Evolutionary conservation across 164 flowering plant genomes (phyloP).

Genomic region (Magnolia kwangsiensis): DNA sequence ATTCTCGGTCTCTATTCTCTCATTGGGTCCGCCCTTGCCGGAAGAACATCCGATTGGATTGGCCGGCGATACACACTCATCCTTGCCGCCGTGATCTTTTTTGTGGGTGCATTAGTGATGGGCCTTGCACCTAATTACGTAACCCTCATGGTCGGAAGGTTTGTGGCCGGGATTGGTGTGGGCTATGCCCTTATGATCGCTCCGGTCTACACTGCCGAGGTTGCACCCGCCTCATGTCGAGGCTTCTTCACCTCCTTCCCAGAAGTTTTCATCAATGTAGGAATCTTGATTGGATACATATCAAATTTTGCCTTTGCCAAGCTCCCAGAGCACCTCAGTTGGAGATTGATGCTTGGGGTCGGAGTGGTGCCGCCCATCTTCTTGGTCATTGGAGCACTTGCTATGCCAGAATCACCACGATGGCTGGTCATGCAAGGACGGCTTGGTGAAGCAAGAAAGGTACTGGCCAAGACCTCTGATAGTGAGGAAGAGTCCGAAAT

Average conservation of each 20-base stretch:
- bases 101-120: conserved; percentile 32
- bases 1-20: conserved; percentile 26
- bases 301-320: conserved; percentile 61
- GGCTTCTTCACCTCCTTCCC: conserved; percentile 38
- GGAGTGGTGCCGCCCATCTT: conserved; percentile 62
- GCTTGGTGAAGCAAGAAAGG: conserved; percentile 52
- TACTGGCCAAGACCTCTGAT: conserved; percentile 54
- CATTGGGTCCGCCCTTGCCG: conserved; percentile 27
- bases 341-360: conserved; percentile 76
- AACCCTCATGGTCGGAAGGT: conserved; percentile 34
- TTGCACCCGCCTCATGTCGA: conserved; percentile 28
- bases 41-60: conserved; percentile 33
- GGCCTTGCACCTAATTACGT: conserved; percentile 28
- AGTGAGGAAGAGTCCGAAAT: conserved; percentile 44
- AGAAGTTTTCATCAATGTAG: conserved; percentile 37
- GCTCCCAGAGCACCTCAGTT: conserved; percentile 38
- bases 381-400: conserved; percentile 37
- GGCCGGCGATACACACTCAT: conserved; percentile 35
- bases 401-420: conserved; percentile 82
- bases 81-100: conserved; percentile 30
- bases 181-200: conserved; percentile 40
- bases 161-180: conserved; percentile 35
- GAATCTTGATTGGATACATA: conserved; percentile 53
- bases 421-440: conserved; percentile 79
- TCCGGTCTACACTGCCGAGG: conserved; percentile 35